Evolutionary conservation across 2,329 filamentous ascomycete genomes (phyloP), one percentile per base, ranked within the genome.

Genomic region (Verticillium nubilum): DNA sequence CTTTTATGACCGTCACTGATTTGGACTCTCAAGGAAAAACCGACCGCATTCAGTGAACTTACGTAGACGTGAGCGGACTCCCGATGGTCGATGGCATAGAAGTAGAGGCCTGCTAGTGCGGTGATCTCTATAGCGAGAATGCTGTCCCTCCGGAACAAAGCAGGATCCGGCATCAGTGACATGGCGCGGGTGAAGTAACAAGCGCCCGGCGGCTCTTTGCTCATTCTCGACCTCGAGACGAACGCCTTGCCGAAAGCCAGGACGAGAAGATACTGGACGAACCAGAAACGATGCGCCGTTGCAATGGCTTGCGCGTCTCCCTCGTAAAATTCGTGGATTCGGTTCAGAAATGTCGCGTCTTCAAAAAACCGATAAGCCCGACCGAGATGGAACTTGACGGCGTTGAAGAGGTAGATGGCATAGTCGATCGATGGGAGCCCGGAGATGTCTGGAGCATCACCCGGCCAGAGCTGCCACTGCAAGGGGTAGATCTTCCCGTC

Each of bases 201-300:
- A 1, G 64, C 66, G 6, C 68, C 68, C 1, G 64, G 68, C 0
- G 65, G 65, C 1, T 61, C 64, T 2, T 57, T 59, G 7, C 60
- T 60, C 7, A 61, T 60, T 17, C 63, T 61, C 17, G 63, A 67
- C 0, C 63, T 59, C 9, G 61, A 64, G 1, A 65, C 65, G 26
- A 70, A 68, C 28, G 69, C 61, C 62, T 66, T 70, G 1, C 65
- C 69, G 54, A 71, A 67, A 5, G 69, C 67, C 67, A 71, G 69
- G 4, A 71, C 67, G 17, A 71, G 47, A 1, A 71, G 54, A 50
- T 70, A 71, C 26, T 69, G 62, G 0, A 61, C 66, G 35, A 68
- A 71, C 68, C 68, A 71, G 19, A 50, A 50, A 7, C 19, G 42
- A 23, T 50, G 42, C 19, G 23, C n/a, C 1, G 65, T 65, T 10